A percentile compares a stretch with the other conserved stretches of the same genome.
phyloP scores from a whole-genome alignment of 169 alveolate genomes.

The Eimeria falciformis region DNA sequence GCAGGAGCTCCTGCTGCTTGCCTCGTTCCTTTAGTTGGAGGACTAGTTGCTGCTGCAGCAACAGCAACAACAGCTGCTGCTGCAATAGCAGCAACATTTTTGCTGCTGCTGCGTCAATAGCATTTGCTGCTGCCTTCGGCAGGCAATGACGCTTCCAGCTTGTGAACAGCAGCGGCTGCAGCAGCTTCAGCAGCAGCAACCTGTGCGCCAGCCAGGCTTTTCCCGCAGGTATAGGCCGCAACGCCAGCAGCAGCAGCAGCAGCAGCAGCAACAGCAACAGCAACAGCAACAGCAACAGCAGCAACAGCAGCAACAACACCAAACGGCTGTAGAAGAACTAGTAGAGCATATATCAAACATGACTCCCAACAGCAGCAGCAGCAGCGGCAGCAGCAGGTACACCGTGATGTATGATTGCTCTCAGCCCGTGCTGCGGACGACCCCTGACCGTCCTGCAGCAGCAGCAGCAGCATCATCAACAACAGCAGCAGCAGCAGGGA shows the following conservation, averaged over 20 bases:
- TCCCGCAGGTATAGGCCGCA: constrained; percentile 32
- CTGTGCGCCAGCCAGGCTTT: background rate
- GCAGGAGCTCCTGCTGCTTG: background rate
- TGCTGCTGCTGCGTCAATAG: constrained; percentile 29
- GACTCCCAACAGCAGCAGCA: constrained; percentile 26
- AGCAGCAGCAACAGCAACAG: background rate
- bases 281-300: constrained; percentile 5
- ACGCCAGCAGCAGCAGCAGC: background rate
- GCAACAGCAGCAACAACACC: background rate
- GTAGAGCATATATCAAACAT: too few relatives aligned
- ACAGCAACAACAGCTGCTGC: background rate
- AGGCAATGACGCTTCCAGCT: background rate
- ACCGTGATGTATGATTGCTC: background rate
- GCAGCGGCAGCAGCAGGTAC: constrained; percentile 13
- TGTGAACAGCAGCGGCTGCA: background rate
- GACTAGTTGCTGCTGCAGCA: background rate
- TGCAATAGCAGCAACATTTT: background rate
- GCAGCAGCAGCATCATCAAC: background rate
- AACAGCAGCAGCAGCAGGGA: background rate
- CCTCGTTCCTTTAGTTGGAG: background rate
- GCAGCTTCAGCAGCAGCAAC: background rate
- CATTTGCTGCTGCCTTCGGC: background rate
- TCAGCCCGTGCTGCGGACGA: background rate
- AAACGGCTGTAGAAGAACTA: background rate
- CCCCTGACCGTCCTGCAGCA: background rate